Evolutionary conservation across 768 basidiomycete species (phyloP), one percentile per base, ranked within the genome.

Genomic region (Clavaria fumosa): DNA sequence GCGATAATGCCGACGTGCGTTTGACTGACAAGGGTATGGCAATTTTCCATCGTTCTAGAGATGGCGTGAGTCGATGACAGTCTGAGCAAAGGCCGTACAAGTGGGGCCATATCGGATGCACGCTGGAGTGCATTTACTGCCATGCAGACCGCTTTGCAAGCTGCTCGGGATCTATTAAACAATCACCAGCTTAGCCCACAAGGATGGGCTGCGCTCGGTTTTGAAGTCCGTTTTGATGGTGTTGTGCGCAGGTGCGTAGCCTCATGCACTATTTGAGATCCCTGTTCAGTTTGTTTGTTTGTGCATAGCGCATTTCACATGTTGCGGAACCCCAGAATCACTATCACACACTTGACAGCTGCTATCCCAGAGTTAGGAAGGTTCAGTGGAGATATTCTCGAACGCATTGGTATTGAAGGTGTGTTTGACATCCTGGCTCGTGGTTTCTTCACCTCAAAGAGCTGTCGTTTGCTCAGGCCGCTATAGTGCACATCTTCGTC

Each of bases 1-100:
- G 80, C 36, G 89, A 93, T 55, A 93, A 93, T 45, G 89, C 89
- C 2, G 89, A 93, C 57, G 34, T 75, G 36, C 67, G 89, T 32
- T 57, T 93, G 41, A 91, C 89, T 0, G 70, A 71, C 47, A 76
- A 75, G 55, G 88, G 84, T 69, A 26, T 27, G 51, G 46, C 19
- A 24, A 32, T 47, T 3, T 21, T 41, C 6, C 24, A 19, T 21
- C 22, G 19, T 4, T 7, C 35, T n/a, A 12, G 5, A 12, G 31
- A 14, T 1, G 12, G 10, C 9, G 3, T 17, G 12, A 9, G 7
- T 26, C 36, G n/a, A 34, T 33, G 14, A 26, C 14, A 10, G 9
- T 24, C 20, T 3, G 14, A 24, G 18, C 2, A 11, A 37, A 72
- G 70, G 64, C 12, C 58, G 61, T 21, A 36, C 47, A 5, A 64